Conservation (phyloP, 2,329 filamentous ascomycete genomes). For the Aspergillus fumigatiaffinis region DNA sequence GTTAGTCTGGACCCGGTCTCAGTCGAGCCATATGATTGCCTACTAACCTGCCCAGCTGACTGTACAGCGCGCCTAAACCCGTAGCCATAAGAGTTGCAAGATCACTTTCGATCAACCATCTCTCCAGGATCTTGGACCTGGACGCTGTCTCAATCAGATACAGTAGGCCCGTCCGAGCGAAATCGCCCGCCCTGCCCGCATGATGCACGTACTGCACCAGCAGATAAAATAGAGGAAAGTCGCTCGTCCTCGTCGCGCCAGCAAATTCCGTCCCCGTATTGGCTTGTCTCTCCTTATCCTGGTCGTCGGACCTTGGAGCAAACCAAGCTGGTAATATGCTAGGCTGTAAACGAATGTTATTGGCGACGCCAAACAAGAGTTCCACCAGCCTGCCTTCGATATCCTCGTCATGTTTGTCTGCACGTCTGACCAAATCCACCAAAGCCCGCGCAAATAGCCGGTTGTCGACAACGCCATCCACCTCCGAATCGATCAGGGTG, state of each 20-base stretch:
- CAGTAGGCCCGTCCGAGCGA: constrained; percentile 85
- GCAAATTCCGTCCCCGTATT: constrained; percentile 66
- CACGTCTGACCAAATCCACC: constrained; percentile 78
- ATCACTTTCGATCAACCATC: constrained; percentile 97
- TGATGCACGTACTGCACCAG: constrained; percentile 96
- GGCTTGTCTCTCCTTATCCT: constrained; percentile 38
- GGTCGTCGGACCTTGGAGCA: constrained; percentile 52
- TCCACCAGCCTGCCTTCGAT: constrained; percentile 88
- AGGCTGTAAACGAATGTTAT: constrained; percentile 88
- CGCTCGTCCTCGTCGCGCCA: constrained; percentile 79
- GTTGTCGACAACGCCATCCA: constrained; percentile 90
- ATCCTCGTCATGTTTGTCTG: constrained; percentile 63
- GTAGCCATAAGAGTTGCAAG: constrained; percentile 96
- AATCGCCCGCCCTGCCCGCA: constrained; percentile 90
- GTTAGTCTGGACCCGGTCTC: constrained; percentile 53
- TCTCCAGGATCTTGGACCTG: constrained; percentile 75
- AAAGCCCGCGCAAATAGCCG: constrained; percentile 79
- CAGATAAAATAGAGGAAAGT: constrained; percentile 94
- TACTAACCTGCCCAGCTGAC: constrained; percentile 59
- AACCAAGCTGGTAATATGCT: constrained; percentile 91
- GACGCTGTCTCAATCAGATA: constrained; percentile 96
- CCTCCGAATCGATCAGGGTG: constrained; percentile 90
- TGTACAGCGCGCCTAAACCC: constrained; percentile 75
- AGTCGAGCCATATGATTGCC: not conserved
- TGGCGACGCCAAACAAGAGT: constrained; percentile 90